Evolutionary conservation across 306 rosid species (phyloP).

Genomic region (Herpetospermum pedunculosum): DNA sequence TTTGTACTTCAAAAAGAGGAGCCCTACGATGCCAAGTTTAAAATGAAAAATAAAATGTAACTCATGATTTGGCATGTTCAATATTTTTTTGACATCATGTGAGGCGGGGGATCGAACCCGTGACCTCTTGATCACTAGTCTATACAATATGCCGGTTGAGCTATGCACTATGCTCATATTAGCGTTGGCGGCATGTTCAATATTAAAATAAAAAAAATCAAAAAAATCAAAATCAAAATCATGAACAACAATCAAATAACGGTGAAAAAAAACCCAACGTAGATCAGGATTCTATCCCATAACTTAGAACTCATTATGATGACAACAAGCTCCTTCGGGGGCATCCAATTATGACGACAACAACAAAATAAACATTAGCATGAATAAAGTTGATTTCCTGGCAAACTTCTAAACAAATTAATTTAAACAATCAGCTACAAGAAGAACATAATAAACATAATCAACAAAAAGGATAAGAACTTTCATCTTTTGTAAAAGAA

Average conservation of each 20-base stretch:
- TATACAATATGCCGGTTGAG: too few relatives aligned
- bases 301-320: background rate
- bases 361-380: too few relatives aligned
- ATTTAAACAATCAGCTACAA: background rate
- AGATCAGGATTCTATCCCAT: background rate
- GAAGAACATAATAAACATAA: background rate
- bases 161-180: too few relatives aligned
- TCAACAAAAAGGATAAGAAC: background rate
- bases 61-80: background rate
- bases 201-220: too few relatives aligned
- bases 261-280: background rate
- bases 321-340: too few relatives aligned
- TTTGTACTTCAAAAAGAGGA: constrained; percentile 43
- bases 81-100: too few relatives aligned
- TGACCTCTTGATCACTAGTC: too few relatives aligned
- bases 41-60: background rate
- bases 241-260: constrained; percentile 1
- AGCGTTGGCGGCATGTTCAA: too few relatives aligned
- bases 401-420: background rate
- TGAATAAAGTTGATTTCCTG: background rate
- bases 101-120: too few relatives aligned
- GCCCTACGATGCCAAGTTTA: constrained; percentile 19
- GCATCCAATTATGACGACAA: background rate
- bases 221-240: too few relatives aligned
- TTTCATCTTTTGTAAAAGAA: background rate